Percentiles rank a stretch among this genome's conserved stretches.
phyloP scores from a whole-genome alignment of 2,329 filamentous ascomycete species.

The Epichloe elymi region DNA sequence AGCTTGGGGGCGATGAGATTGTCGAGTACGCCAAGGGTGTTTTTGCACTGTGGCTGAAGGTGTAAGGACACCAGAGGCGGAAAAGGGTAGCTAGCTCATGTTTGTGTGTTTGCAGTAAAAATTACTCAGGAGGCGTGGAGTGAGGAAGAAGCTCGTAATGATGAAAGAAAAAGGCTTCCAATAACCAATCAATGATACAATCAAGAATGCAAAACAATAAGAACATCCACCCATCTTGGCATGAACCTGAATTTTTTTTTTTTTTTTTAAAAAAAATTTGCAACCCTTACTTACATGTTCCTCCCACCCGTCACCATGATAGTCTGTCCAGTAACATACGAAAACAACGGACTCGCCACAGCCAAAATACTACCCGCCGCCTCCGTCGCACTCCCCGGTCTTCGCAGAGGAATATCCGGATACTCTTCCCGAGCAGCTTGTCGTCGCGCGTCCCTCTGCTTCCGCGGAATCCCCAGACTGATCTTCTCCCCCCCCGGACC shows the following conservation, averaged over 20 bases:
- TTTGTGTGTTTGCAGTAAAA: too few species aligned
- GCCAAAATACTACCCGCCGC: constrained; percentile 67
- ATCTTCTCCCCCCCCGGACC: constrained; percentile 66
- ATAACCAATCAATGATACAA: background rate
- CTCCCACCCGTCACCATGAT: constrained; percentile 73
- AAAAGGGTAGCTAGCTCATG: too few species aligned
- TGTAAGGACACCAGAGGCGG: constrained; percentile 27
- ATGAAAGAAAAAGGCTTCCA: background rate
- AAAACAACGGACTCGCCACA: constrained; percentile 68
- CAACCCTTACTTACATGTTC: constrained; percentile 33
- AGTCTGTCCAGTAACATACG: constrained; percentile 77
- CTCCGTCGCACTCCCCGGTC: constrained; percentile 67
- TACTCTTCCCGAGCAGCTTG: constrained; percentile 27
- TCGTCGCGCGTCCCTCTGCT: constrained; percentile 29
- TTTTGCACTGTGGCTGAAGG: constrained; percentile 63
- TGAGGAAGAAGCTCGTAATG: background rate
- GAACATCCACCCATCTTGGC: background rate
- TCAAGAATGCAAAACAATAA: background rate
- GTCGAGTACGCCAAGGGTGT: constrained; percentile 90
- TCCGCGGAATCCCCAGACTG: constrained; percentile 57
- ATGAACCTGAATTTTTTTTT: too few species aligned
- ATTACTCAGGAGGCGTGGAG: too few species aligned
- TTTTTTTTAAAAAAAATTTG: fast-evolving
- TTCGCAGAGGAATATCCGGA: constrained; percentile 64
- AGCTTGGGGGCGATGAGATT: constrained; percentile 90